Percentiles rank a stretch among this genome's conserved stretches.
phyloP scores from a whole-genome alignment of 768 basidiomycete genomes.

The Russula foetens region DNA sequence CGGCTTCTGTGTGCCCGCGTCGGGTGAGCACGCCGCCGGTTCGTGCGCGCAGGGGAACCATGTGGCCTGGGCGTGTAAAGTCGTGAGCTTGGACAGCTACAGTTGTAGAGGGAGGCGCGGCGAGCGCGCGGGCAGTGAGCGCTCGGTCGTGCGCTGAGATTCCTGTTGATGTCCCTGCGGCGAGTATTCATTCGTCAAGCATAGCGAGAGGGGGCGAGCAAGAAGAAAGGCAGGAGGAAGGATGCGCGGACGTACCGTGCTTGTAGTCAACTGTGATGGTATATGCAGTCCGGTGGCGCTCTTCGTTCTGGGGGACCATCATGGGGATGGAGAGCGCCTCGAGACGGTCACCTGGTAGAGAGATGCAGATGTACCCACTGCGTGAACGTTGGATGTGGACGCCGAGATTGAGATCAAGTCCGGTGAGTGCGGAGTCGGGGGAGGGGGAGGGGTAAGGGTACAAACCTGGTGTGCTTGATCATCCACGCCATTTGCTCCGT shows the following conservation, averaged over 20 bases:
- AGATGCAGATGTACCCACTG: slow-evolving; percentile 92
- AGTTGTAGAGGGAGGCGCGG: slow-evolving; percentile 35
- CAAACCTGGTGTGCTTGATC: slow-evolving; percentile 91
- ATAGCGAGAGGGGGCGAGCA: background rate
- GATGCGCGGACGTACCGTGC: slow-evolving; percentile 46
- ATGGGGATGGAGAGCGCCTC: slow-evolving; percentile 76
- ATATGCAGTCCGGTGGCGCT: slow-evolving; percentile 89
- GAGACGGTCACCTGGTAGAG: slow-evolving; percentile 69
- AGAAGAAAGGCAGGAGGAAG: too few relatives aligned
- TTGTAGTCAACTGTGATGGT: slow-evolving; percentile 93
- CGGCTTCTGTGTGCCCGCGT: slow-evolving; percentile 89
- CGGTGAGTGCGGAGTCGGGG: slow-evolving; percentile 8
- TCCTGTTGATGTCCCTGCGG: slow-evolving; percentile 81
- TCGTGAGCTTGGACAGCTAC: slow-evolving; percentile 46
- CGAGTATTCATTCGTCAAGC: background rate
- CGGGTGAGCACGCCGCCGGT: slow-evolving; percentile 80
- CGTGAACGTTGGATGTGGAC: background rate
- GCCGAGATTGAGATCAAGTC: background rate
- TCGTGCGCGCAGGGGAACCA: slow-evolving; percentile 87
- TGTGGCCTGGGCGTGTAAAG: slow-evolving; percentile 89
- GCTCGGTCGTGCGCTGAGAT: slow-evolving; percentile 96
- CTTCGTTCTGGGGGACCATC: slow-evolving; percentile 91
- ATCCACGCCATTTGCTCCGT: slow-evolving; percentile 99
- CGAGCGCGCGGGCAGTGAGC: slow-evolving; percentile 77
- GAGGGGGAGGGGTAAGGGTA: background rate